Base-by-base conservation (phyloP, 441 rosid species). In the Pelargonium australe region DNA sequence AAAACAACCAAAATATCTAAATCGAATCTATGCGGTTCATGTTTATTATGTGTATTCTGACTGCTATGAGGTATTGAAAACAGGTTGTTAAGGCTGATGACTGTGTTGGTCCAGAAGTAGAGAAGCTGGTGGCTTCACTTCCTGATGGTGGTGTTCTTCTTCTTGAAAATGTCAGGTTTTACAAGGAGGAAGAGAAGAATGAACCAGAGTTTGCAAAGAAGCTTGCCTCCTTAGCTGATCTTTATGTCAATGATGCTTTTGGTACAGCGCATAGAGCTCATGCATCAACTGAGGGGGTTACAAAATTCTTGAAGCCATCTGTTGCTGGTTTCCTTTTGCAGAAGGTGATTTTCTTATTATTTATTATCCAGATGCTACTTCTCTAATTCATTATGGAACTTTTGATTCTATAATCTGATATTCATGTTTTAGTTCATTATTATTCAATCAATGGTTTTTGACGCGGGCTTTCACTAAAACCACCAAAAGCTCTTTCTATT, bases 321-420 rank as follows among this genome's bases (percentile, higher is more conserved):
- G 99, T 94, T 75, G 96, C 97, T 72, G 99, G 99, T 72, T 94
- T 89, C 78, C 97, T 94, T 61, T 85, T 94, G 97, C 97, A 90
- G 83, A 94, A 91, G 90, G 98, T 92, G 67, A 25, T 1, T 25
- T 25, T 25, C 2, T 25, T 25, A n/a, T n/a, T n/a, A n/a, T n/a
- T n/a, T n/a, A n/a, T 37, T 37, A 37, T 37, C 41, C 7, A 37
- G 4, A 37, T 37, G 41, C 41, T 37, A 37, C 41, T 37, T 37
- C 41, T 37, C 41, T 3, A 5, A 37, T 37, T 37, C 41, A 5
- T 37, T 37, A 1, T 37, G 40, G 40, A 34, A 34, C 40, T 37
- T 37, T 37, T 37, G 7, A 37, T 37, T 37, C 41, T 6, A 37
- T 5, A 37, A 37, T 37, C 7, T 37, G 41, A 37, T 37, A 37